These are phyloP conservation scores for Halenospora varia DNA, from an alignment of 495 filamentous ascomycete species.

Conservation along the genomic window DNA sequence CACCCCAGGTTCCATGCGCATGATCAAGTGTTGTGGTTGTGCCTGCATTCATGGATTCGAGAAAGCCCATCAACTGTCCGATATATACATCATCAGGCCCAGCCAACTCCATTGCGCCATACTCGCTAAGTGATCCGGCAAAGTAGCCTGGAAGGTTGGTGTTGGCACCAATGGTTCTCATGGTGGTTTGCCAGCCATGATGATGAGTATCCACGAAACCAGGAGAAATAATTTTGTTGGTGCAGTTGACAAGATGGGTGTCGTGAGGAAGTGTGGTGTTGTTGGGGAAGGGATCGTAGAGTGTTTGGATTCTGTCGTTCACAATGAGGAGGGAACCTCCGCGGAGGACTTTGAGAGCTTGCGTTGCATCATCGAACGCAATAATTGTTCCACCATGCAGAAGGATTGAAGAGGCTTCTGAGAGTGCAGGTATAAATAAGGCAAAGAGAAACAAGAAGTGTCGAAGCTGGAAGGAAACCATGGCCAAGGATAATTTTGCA, in stretches of 20 bases:
- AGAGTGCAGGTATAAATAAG: too few species aligned
- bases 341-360: not conserved
- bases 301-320: not conserved
- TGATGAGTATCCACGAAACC: slow-evolving; percentile 59
- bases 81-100: slow-evolving; percentile 47
- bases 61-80: slow-evolving; percentile 44
- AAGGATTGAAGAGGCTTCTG: not conserved
- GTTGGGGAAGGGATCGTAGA: not conserved
- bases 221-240: slow-evolving; percentile 51
- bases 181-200: slow-evolving; percentile 54
- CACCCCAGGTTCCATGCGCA: slow-evolving; percentile 29
- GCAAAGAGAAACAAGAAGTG: too few species aligned
- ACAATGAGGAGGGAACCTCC: not conserved
- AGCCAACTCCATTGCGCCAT: not conserved
- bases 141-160: slow-evolving; percentile 31
- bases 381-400: not conserved
- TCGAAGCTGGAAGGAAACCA: too few species aligned
- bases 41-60: slow-evolving; percentile 50
- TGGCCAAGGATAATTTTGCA: too few species aligned
- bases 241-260: slow-evolving; percentile 43
- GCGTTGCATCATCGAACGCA: not conserved
- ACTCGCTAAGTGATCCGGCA: not conserved
- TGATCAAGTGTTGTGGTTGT: slow-evolving; percentile 54
- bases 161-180: slow-evolving; percentile 36
- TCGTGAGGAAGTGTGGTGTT: not conserved